Evolutionary conservation across 352 stramenopile species (phyloP).

Genomic region (Pythium folliculosum): DNA sequence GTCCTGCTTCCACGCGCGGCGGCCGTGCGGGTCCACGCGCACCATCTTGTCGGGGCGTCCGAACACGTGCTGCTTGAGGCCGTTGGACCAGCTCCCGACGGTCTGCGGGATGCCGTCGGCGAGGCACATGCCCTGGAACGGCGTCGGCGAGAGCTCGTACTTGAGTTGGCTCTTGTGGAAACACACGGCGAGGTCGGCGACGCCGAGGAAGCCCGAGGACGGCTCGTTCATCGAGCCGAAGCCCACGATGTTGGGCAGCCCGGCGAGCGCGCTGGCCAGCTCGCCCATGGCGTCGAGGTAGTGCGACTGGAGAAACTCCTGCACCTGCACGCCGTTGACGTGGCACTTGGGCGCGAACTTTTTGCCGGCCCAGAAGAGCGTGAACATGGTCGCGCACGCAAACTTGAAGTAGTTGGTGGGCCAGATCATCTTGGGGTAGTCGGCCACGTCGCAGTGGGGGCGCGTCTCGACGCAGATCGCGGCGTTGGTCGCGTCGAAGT

Average conservation of each 20-base stretch:
- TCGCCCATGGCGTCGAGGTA: slow-evolving; percentile 79
- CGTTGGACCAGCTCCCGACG: slow-evolving; percentile 76
- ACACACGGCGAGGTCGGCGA: slow-evolving; percentile 53
- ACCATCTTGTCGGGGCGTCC: slow-evolving; percentile 47
- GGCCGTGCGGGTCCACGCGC: slow-evolving; percentile 50
- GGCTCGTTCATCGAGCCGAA: slow-evolving; percentile 94
- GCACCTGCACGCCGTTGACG: slow-evolving; percentile 78
- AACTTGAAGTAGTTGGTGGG: slow-evolving; percentile 92
- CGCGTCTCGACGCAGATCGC: slow-evolving; percentile 72
- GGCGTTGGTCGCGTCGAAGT: slow-evolving; percentile 76
- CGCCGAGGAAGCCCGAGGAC: slow-evolving; percentile 71
- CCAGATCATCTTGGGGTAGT: slow-evolving; percentile 92
- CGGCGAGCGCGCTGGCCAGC: slow-evolving; percentile 59
- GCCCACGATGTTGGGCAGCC: slow-evolving; percentile 83
- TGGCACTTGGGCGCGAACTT: slow-evolving; percentile 65
- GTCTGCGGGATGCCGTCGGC: slow-evolving; percentile 59
- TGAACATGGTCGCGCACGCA: slow-evolving; percentile 91
- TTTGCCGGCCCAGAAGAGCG: slow-evolving; percentile 86
- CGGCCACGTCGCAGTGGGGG: slow-evolving; percentile 17
- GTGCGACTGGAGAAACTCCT: slow-evolving; percentile 87
- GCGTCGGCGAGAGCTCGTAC: slow-evolving; percentile 72
- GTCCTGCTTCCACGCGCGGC: slow-evolving; percentile 69
- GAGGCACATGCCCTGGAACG: slow-evolving; percentile 82
- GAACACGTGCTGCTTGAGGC: slow-evolving; percentile 74
- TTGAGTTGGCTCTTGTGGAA: slow-evolving; percentile 69